Base-by-base conservation (phyloP, 306 rosid genomes). In the Trifolium pratense region DNA sequence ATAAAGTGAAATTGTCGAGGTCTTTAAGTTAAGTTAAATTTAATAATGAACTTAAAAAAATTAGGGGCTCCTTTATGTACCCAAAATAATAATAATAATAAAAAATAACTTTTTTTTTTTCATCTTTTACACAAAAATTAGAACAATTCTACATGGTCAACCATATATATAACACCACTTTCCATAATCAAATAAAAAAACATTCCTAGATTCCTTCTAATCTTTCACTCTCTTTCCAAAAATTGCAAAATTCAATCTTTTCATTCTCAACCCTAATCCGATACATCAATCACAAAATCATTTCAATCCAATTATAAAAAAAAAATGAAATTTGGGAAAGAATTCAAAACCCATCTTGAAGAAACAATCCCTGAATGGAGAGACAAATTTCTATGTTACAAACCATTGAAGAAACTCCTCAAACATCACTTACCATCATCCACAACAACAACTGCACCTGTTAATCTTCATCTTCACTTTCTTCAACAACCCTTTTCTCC, bases 321-420 rank as follows among this genome's bases (percentile, higher is more conserved):
- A 1, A 79, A 57, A 18, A 94, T 94, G 99, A 94, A 94, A 76
- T 94, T 94, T 68, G 99, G 99, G 18, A 95, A 95, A 73, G 93
- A 95, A 57, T 91, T 95, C 84, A 90, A 71, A 75, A 89, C 83
- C 79, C 97, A 95, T 79, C 51, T 95, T 49, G 99, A 95, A 65
- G 92, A 90, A 52, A 95, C 99, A 32, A 87, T 94, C 26, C 99
- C 99, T 0, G 97, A 86, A 75, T 95, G 99, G 99, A 91, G 98
- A 71, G 98, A 94, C 87, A 94, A 94, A 74, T 94, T 94, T 70
- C 89, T 94, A 26, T 87, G 97, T 71, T 94, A 94, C 89, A 94
- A 94, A 45, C 91, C 90, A 20, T 79, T 94, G 74, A 94, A 94
- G 87, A 91, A 91, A 81, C 85, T 91, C 53, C 84, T 91, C 66